Evolutionary conservation across 352 stramenopile genomes (phyloP).

Genomic region (Phytophthora crassamura): DNA sequence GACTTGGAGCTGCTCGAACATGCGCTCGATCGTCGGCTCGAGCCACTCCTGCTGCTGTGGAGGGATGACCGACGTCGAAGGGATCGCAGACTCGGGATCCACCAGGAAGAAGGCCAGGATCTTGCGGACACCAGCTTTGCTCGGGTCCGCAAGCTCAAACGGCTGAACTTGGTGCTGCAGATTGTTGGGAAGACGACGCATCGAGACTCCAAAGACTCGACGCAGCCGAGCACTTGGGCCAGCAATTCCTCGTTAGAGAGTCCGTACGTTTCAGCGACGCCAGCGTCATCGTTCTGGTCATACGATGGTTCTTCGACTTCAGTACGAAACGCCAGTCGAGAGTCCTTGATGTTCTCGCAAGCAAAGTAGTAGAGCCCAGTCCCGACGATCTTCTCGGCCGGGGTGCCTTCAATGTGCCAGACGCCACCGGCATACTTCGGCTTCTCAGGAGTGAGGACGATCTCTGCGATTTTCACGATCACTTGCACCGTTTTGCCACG

Average conservation of each 20-base stretch:
- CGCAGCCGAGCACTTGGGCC: conserved; percentile 34
- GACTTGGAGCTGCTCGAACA: too few relatives aligned
- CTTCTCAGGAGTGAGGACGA: conserved; percentile 50
- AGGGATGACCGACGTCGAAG: conserved; percentile 45
- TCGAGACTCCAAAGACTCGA: conserved; percentile 31
- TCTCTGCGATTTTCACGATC: conserved; percentile 63
- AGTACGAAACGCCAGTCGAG: conserved; percentile 44
- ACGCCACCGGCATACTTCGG: conserved; percentile 44
- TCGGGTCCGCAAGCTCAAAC: conserved; percentile 47
- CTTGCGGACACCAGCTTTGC: conserved; percentile 43
- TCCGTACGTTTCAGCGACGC: conserved; percentile 39
- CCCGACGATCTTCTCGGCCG: conserved; percentile 49
- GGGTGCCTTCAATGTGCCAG: conserved; percentile 63
- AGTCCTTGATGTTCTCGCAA: conserved; percentile 53
- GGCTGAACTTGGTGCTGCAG: conserved; percentile 55
- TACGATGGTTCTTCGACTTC: conserved; percentile 36
- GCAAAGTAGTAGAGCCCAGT: conserved; percentile 63
- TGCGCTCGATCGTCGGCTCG: conserved; percentile 8
- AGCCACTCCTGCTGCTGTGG: conserved; percentile 53
- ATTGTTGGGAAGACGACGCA: conserved; percentile 50
- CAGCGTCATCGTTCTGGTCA: conserved; percentile 39
- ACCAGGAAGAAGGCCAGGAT: conserved; percentile 62
- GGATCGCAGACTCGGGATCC: conserved; percentile 35
- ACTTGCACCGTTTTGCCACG: conserved; percentile 39
- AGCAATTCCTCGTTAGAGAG: conserved; percentile 27